Conservation (phyloP, 2,329 filamentous ascomycete genomes). For the Microdochium nivale region DNA sequence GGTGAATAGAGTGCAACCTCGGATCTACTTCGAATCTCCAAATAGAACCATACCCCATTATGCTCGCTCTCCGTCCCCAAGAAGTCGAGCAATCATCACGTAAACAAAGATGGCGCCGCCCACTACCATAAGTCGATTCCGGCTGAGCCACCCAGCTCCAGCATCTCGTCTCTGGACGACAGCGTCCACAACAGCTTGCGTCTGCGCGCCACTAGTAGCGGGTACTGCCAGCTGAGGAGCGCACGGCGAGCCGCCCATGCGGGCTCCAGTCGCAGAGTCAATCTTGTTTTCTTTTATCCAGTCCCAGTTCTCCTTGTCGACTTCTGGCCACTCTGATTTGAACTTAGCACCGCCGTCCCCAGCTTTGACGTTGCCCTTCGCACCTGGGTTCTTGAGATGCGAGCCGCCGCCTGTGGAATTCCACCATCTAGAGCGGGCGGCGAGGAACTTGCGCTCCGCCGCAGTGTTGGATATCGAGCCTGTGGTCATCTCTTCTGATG, state of each 20-base stretch:
- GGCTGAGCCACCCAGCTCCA: conserved; percentile 71
- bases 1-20: background rate
- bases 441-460: conserved; percentile 69
- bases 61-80: conserved; percentile 39
- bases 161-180: conserved; percentile 69
- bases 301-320: conserved; percentile 82
- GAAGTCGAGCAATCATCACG: conserved; percentile 68
- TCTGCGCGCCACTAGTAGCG: conserved; percentile 52
- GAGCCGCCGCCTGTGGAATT: conserved; percentile 89
- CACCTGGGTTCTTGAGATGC: conserved; percentile 43
- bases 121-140: conserved; percentile 69
- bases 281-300: conserved; percentile 84
- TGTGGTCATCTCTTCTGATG: conserved; percentile 96
- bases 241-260: conserved; percentile 40
- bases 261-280: conserved; percentile 65
- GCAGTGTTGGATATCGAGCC: conserved; percentile 74
- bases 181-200: conserved; percentile 68
- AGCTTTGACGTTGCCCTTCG: conserved; percentile 76
- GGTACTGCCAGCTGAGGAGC: conserved; percentile 51
- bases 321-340: conserved; percentile 76
- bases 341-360: conserved; percentile 93
- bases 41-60: background rate
- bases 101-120: conserved; percentile 70
- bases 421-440: conserved; percentile 82
- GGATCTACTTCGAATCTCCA: too few species aligned